Conservation (phyloP, 1,139 yeast genomes). For the Geotrichum klebahnii region DNA sequence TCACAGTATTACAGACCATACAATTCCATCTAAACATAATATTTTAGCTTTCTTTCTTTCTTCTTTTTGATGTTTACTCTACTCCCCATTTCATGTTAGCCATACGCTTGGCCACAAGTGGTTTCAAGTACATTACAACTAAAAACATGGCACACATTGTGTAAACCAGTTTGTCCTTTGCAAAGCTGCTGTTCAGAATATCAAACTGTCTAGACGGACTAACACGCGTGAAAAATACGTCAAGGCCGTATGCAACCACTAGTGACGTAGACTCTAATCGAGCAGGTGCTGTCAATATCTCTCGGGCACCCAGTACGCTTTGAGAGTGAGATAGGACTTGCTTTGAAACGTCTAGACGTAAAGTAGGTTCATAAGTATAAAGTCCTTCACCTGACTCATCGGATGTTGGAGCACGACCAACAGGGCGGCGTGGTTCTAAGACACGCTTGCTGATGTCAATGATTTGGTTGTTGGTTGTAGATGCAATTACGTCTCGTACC, state of each 20-base stretch:
- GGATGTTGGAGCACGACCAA: constrained; percentile 51
- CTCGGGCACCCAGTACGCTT: constrained; percentile 35
- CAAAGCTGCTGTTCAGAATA: constrained; percentile 62
- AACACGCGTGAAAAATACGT: constrained; percentile 69
- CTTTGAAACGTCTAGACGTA: constrained; percentile 50
- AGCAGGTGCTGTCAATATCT: constrained; percentile 54
- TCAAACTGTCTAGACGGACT: constrained; percentile 87
- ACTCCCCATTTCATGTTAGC: constrained; percentile 29
- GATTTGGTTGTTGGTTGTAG: constrained; percentile 59
- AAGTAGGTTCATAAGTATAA: constrained; percentile 51
- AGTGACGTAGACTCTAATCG: constrained; percentile 76
- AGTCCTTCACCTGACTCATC: constrained; percentile 60
- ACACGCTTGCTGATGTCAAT: constrained; percentile 59
- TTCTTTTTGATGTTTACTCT: not conserved
- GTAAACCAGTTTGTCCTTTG: constrained; percentile 55
- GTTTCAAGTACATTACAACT: constrained; percentile 49
- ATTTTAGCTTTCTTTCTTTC: not conserved
- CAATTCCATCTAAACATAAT: not conserved
- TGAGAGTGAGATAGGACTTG: constrained; percentile 44
- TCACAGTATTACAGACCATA: too few relatives aligned
- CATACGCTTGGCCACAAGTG: constrained; percentile 52
- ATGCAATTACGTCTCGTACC: constrained; percentile 58
- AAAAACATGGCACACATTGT: constrained; percentile 56
- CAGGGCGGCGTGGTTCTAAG: constrained; percentile 39
- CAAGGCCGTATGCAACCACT: constrained; percentile 61